These are phyloP conservation scores for Neonectria sp. DNA, from an alignment of 2,329 filamentous ascomycete species.

Conservation along the genomic window DNA sequence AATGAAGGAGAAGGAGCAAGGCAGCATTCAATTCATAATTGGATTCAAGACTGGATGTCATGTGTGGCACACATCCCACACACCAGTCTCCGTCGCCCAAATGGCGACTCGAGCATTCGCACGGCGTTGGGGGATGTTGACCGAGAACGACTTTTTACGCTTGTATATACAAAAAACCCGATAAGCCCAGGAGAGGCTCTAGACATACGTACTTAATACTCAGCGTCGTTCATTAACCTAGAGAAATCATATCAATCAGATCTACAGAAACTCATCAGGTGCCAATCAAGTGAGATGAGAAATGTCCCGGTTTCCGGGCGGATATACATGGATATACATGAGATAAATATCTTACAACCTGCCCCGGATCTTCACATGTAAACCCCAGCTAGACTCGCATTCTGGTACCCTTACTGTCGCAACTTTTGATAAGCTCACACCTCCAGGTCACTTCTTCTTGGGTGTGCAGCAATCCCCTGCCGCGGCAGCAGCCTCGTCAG, in stretches of 20 bases:
- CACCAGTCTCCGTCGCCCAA: conserved; percentile 36
- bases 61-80: conserved; percentile 25
- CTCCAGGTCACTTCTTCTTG: conserved; percentile 52
- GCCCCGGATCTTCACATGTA: neutral
- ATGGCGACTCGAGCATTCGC: conserved; percentile 45
- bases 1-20: conserved; percentile 28
- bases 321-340: neutral
- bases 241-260: neutral
- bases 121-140: conserved; percentile 51
- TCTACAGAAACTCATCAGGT: neutral
- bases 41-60: conserved; percentile 42
- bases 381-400: conserved; percentile 6
- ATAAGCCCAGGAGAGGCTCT: conserved; percentile 46
- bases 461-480: conserved; percentile 70
- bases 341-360: neutral
- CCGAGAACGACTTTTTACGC: conserved; percentile 48
- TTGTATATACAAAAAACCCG: conserved; percentile 49
- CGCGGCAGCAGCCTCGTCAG: conserved; percentile 60
- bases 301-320: neutral
- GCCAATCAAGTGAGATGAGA: neutral
- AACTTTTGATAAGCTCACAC: neutral
- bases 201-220: conserved; percentile 53
- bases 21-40: conserved; percentile 39
- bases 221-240: conserved; percentile 48
- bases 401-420: neutral